Conservation (phyloP, 2,329 filamentous ascomycete species). For the Paecilomyces sp. region DNA sequence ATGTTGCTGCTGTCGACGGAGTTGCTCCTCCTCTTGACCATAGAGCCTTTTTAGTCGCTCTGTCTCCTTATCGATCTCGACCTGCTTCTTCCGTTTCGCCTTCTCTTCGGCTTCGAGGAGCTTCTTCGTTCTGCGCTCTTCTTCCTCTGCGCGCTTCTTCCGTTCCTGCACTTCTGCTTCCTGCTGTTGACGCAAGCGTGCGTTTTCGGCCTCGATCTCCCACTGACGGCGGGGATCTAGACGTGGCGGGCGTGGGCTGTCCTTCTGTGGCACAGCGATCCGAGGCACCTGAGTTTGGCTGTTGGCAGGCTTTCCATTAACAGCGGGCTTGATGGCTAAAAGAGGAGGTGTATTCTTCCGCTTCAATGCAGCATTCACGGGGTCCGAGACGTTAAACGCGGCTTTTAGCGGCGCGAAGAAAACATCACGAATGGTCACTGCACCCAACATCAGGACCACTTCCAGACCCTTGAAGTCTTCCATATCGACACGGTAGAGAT, state of each 20-base stretch:
- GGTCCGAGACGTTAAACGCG: slow-evolving; percentile 61
- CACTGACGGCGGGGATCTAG: slow-evolving; percentile 47
- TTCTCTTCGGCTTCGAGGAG: slow-evolving; percentile 48
- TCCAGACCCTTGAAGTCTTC: slow-evolving; percentile 93
- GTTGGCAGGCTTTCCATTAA: slow-evolving; percentile 14
- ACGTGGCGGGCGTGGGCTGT: slow-evolving; percentile 20
- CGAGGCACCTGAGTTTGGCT: slow-evolving; percentile 17
- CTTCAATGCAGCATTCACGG: not conserved
- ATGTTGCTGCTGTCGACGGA: slow-evolving; percentile 11
- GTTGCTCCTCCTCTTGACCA: slow-evolving; percentile 37
- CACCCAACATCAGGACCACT: slow-evolving; percentile 61
- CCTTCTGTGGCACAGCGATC: slow-evolving; percentile 11
- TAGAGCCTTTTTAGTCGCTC: slow-evolving; percentile 58
- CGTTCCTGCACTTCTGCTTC: slow-evolving; percentile 37
- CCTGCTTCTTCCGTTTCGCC: slow-evolving; percentile 44
- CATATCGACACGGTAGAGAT: slow-evolving; percentile 80
- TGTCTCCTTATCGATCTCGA: slow-evolving; percentile 67
- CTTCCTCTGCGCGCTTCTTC: slow-evolving; percentile 42
- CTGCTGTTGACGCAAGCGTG: slow-evolving; percentile 35
- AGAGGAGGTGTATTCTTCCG: not conserved
- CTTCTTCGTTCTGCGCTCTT: slow-evolving; percentile 45
- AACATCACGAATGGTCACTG: slow-evolving; percentile 55
- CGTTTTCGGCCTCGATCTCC: slow-evolving; percentile 46
- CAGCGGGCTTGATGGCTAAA: not conserved
- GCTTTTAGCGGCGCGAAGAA: slow-evolving; percentile 61